phyloP scores from a whole-genome alignment of 306 rosid genomes.

The Trifolium fragiferum region DNA sequence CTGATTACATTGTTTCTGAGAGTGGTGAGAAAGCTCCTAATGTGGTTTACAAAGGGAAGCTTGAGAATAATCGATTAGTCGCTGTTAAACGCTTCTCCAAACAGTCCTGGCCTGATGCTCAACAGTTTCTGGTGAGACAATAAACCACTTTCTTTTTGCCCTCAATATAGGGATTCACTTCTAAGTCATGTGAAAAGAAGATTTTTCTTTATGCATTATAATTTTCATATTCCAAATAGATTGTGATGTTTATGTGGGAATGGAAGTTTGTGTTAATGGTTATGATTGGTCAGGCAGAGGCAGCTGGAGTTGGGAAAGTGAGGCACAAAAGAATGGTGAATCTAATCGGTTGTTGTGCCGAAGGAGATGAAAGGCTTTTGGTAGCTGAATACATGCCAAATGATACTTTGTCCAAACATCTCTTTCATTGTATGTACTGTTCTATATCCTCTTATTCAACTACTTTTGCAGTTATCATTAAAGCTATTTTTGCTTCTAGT shows the following conservation, averaged over 20 bases:
- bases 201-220: background rate
- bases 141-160: background rate
- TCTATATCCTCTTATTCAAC: constrained; percentile 30
- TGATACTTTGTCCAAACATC: constrained; percentile 84
- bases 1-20: constrained; percentile 71
- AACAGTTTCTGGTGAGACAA: constrained; percentile 73
- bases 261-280: constrained; percentile 37
- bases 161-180: constrained; percentile 14
- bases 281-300: constrained; percentile 68
- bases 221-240: constrained; percentile 17
- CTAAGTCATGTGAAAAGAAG: constrained; percentile 2
- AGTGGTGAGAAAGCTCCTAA: constrained; percentile 88
- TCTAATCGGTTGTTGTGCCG: constrained; percentile 82
- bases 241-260: constrained; percentile 5
- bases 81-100: constrained; percentile 82
- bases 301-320: constrained; percentile 82
- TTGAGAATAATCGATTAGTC: constrained; percentile 65
- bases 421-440: constrained; percentile 82
- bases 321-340: constrained; percentile 84
- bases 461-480: constrained; percentile 20
- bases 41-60: constrained; percentile 73
- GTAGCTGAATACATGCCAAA: constrained; percentile 84
- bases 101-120: constrained; percentile 83
- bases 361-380: constrained; percentile 85
- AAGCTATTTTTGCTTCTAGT: constrained; percentile 31